Evolutionary conservation across 2,329 filamentous ascomycete genomes (phyloP).

Genomic region (Penicillium occitanis): DNA sequence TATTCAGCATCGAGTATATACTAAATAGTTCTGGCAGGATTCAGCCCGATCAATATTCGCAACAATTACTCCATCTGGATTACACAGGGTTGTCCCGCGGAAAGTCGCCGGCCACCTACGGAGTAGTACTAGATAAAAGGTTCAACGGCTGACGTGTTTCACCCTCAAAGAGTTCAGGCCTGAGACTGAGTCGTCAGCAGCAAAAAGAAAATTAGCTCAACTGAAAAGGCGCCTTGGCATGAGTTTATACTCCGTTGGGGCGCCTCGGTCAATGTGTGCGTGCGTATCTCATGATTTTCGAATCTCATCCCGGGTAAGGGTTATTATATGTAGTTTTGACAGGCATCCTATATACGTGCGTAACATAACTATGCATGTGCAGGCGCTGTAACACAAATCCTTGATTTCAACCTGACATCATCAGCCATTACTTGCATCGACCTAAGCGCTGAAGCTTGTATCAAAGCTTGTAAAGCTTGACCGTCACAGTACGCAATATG

Average conservation of each 20-base stretch:
- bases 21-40: not conserved
- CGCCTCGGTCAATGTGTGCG: not conserved
- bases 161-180: not conserved
- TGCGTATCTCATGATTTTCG: not conserved
- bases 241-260: not conserved
- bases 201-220: not conserved
- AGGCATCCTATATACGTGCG: not conserved
- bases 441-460: not conserved
- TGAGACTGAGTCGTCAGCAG: slow-evolving; percentile 3
- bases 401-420: slow-evolving; percentile 3
- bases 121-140: not conserved
- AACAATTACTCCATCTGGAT: not conserved
- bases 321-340: not conserved
- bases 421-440: not conserved
- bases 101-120: not conserved
- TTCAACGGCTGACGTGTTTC: not conserved
- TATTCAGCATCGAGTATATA: not conserved
- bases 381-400: not conserved
- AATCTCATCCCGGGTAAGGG: not conserved
- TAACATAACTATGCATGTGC: not conserved
- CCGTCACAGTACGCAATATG: not conserved
- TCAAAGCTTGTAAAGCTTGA: slow-evolving; percentile 4
- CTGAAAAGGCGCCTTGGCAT: not conserved
- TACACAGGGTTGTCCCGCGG: not conserved
- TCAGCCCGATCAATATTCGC: not conserved